Evolutionary conservation across 495 filamentous ascomycete genomes (phyloP), one percentile per base, ranked within the genome.

Genomic region (Jackrogersella minutella): DNA sequence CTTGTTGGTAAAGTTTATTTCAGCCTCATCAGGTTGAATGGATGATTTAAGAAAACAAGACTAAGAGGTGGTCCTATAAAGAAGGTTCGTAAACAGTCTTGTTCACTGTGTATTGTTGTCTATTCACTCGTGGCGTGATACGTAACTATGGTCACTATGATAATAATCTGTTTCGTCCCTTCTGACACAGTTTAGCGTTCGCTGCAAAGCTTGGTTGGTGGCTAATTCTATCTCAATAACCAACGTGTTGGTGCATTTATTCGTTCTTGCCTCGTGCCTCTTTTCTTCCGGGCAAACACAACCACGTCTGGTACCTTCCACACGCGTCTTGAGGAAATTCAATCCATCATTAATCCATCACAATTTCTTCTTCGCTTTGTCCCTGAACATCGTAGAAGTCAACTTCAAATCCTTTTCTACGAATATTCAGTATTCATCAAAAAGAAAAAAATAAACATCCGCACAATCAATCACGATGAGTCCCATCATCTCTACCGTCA

Each of bases 381-480:
- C 13, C 26, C 26, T 36, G 16, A 21, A 17, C 13, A 14, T 37
- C 21, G 17, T 3, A 50, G 21, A 22, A 33, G 28, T 57, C n/a
- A 58, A 9, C 21, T 58, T 44, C 17, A 22, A 21, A 9, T 46
- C 13, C 13, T 2, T 43, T 30, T 22, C 21, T 7, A 26, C 14
- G n/a, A 11, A 14, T 28, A 74, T 31, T 36, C 37, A 54, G 30
- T n/a, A 64, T 51, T 8, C 44, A 59, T 40, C 22, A 41, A 44
- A 11, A 43, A 30, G 11, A 70, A 22, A 8, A 41, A 44, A 11
- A 43, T 21, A 10, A 70, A 22, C 13, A 71, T 58, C 76, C 71
- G 30, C 34, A 21, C 33, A 40, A 41, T 68, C 37, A 10, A 16
- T 51, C 43, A 54, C 7, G 8, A 68, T 68, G 65, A 58, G 30